Conservation (phyloP, 345 rosid species). For the Angophora floribunda region DNA sequence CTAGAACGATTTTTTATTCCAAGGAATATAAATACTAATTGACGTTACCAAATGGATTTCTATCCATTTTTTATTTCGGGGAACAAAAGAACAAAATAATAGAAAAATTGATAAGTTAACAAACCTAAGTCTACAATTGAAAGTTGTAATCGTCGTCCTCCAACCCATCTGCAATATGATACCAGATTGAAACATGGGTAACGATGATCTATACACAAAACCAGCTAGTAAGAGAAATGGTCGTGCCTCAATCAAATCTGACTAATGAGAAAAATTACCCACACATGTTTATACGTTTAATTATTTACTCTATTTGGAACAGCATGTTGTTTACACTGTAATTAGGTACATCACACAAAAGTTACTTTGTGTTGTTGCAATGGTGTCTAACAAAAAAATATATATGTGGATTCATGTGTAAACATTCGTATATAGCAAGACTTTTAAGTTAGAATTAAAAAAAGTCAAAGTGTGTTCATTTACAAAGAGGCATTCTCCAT, state of each 20-base stretch:
- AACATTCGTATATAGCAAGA: background rate
- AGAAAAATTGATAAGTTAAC: too few relatives aligned
- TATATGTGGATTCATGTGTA: background rate
- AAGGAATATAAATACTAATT: fast-evolving
- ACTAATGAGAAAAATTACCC: background rate
- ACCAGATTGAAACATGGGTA: background rate
- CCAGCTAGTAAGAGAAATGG: background rate
- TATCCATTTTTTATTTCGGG: too few relatives aligned
- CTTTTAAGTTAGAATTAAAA: too few relatives aligned
- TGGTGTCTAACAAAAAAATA: background rate
- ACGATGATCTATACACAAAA: background rate
- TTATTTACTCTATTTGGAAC: background rate
- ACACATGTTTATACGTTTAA: background rate
- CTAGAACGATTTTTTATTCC: fast-evolving
- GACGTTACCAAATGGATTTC: fast-evolving
- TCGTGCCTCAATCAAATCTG: background rate
- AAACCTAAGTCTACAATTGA: background rate
- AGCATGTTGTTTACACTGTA: background rate
- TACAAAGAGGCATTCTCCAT: background rate
- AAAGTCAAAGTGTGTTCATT: too few relatives aligned
- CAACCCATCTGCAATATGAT: background rate
- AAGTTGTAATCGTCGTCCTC: background rate
- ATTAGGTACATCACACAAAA: background rate
- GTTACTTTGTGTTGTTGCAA: background rate
- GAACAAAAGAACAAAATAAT: too few relatives aligned